phyloP scores from a whole-genome alignment of 2,329 filamentous ascomycete genomes.

The Penicillium paneum region DNA sequence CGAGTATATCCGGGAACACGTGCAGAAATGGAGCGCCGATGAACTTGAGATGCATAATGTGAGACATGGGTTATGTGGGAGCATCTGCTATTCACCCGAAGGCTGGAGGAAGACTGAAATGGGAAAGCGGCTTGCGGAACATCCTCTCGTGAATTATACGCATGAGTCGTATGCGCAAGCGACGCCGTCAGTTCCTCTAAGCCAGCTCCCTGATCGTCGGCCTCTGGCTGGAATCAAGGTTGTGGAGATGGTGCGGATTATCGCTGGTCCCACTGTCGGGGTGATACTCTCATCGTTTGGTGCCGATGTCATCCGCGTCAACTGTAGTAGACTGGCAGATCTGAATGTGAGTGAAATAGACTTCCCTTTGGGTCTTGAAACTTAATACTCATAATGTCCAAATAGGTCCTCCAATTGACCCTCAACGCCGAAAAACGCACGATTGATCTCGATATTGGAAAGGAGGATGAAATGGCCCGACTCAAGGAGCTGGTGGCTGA shows the following conservation, averaged over 20 bases:
- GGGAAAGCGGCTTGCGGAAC: slow-evolving; percentile 42
- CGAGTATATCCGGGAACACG: slow-evolving; percentile 28
- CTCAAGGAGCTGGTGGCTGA: slow-evolving; percentile 46
- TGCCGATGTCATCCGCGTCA: slow-evolving; percentile 49
- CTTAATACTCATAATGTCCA: not conserved
- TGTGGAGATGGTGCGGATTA: slow-evolving; percentile 42
- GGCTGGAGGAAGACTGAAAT: slow-evolving; percentile 46
- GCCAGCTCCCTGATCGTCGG: slow-evolving; percentile 9
- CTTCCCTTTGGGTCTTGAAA: not conserved
- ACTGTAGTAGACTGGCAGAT: slow-evolving; percentile 41
- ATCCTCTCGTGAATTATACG: slow-evolving; percentile 45
- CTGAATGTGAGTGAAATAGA: slow-evolving; percentile 20
- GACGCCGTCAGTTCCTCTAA: slow-evolving; percentile 32
- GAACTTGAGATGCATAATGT: slow-evolving; percentile 46
- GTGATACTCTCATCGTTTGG: slow-evolving; percentile 45
- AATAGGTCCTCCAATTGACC: slow-evolving; percentile 21
- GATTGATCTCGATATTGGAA: slow-evolving; percentile 46
- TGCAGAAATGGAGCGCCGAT: slow-evolving; percentile 36
- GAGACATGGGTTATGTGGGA: slow-evolving; percentile 44
- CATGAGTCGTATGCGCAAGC: slow-evolving; percentile 34
- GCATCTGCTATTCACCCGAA: slow-evolving; percentile 45
- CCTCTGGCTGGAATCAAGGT: slow-evolving; percentile 50
- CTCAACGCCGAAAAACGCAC: slow-evolving; percentile 27
- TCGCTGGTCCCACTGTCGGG: slow-evolving; percentile 45
- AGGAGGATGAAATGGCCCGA: slow-evolving; percentile 39